Conservation (phyloP, 1,284 basidiomycete species). For the Austroboletus niveus region DNA sequence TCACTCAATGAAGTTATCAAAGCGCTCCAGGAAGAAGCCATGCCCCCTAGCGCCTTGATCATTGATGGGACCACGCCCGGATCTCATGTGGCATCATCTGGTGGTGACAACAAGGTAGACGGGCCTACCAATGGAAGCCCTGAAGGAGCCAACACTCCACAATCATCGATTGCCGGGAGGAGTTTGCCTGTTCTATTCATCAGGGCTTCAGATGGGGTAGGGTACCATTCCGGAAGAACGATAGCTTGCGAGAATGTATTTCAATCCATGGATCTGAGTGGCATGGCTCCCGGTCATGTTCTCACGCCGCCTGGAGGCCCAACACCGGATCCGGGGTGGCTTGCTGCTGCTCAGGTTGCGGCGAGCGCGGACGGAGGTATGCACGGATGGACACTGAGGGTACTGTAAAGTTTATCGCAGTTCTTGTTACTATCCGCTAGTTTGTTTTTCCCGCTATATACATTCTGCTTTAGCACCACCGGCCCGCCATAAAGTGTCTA, state of each 20-base stretch:
- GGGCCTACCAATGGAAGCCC: conserved; percentile 17
- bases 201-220: conserved; percentile 72
- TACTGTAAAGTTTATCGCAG: conserved; percentile 47
- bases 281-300: conserved; percentile 39
- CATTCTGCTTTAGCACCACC: conserved; percentile 16
- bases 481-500: too few relatives aligned
- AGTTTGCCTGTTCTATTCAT: conserved; percentile 73
- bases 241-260: conserved; percentile 82
- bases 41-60: conserved; percentile 38
- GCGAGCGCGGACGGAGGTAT: conserved; percentile 53
- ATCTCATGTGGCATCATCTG: conserved; percentile 33
- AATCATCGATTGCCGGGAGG: conserved; percentile 55
- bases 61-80: conserved; percentile 36
- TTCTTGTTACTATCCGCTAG: conserved; percentile 21
- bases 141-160: conserved; percentile 30
- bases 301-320: conserved; percentile 38
- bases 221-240: conserved; percentile 81
- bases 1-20: conserved; percentile 68
- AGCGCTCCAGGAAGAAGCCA: conserved; percentile 66
- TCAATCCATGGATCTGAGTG: conserved; percentile 55
- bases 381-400: conserved; percentile 72
- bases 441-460: conserved; percentile 31
- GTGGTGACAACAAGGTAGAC: conserved; percentile 23
- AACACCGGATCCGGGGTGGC: conserved; percentile 57
- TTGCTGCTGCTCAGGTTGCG: conserved; percentile 64